A percentile compares a stretch with the other conserved stretches of the same genome.
Conservation (phyloP, 306 rosid species). For the Prosopis cineraria region DNA sequence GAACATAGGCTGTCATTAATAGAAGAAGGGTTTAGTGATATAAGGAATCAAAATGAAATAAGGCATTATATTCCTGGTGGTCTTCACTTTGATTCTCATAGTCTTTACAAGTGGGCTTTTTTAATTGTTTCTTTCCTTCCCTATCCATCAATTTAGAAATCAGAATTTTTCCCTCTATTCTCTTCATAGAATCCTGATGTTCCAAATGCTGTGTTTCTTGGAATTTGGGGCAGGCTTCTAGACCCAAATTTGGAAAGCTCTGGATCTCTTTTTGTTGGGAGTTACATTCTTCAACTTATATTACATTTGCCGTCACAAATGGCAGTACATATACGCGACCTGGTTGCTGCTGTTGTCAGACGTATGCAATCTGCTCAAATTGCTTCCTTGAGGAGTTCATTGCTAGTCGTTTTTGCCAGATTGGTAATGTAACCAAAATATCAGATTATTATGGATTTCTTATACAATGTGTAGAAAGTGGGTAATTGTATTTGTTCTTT, state of each 20-base stretch:
- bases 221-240: constrained; percentile 67
- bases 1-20: not conserved
- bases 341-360: constrained; percentile 85
- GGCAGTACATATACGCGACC: constrained; percentile 75
- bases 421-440: constrained; percentile 55
- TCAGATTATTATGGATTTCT: constrained; percentile 26
- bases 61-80: not conserved
- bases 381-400: constrained; percentile 71
- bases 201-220: constrained; percentile 32
- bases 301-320: constrained; percentile 87
- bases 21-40: constrained; percentile 9
- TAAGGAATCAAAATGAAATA: constrained; percentile 19
- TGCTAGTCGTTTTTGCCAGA: constrained; percentile 87
- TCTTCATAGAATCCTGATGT: constrained; percentile 22
- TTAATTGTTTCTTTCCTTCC: not conserved
- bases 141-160: not conserved
- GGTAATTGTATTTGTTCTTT: too few relatives aligned
- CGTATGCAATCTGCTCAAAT: constrained; percentile 89
- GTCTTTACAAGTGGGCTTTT: not conserved
- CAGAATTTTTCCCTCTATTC: not conserved
- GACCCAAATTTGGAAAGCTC: constrained; percentile 91
- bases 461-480: not conserved
- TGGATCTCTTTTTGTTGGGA: constrained; percentile 91
- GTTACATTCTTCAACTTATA: constrained; percentile 88
- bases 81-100: constrained; percentile 17